These are phyloP conservation scores for Ceratocystis eucalypticola DNA, from an alignment of 2,329 filamentous ascomycete genomes.

Conservation along the genomic window DNA sequence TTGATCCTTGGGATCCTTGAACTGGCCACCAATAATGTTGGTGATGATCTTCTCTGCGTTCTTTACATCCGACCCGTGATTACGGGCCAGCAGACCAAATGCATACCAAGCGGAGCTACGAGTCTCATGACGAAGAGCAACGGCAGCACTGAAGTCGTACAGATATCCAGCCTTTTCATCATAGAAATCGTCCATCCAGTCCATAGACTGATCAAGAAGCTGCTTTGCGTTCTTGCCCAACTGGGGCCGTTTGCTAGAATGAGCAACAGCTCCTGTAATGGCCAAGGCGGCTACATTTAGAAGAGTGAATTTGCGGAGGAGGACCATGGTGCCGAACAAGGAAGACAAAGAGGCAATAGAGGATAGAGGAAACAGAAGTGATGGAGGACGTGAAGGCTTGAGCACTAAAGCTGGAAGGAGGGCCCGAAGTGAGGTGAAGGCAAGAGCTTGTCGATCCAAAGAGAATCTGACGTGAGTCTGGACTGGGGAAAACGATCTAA, in stretches of 20 bases:
- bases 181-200: conserved; percentile 42
- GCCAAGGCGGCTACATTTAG: conserved; percentile 4
- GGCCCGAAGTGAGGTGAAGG: not conserved
- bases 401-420: not conserved
- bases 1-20: conserved; percentile 37
- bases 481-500: not conserved
- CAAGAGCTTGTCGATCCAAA: not conserved
- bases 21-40: conserved; percentile 41
- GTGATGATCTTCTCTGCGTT: conserved; percentile 41
- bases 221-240: conserved; percentile 16
- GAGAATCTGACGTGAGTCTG: not conserved
- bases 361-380: not conserved
- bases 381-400: not conserved
- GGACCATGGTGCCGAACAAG: not conserved
- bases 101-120: conserved; percentile 47
- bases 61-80: conserved; percentile 34
- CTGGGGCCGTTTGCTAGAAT: conserved; percentile 5
- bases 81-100: conserved; percentile 42
- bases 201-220: conserved; percentile 38
- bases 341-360: not conserved
- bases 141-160: conserved; percentile 33
- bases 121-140: conserved; percentile 42
- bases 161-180: conserved; percentile 40
- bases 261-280: not conserved
- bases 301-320: conserved; percentile 5